Evolutionary conservation across 345 rosid genomes (phyloP).

Genomic region (Moricandia arvensis): DNA sequence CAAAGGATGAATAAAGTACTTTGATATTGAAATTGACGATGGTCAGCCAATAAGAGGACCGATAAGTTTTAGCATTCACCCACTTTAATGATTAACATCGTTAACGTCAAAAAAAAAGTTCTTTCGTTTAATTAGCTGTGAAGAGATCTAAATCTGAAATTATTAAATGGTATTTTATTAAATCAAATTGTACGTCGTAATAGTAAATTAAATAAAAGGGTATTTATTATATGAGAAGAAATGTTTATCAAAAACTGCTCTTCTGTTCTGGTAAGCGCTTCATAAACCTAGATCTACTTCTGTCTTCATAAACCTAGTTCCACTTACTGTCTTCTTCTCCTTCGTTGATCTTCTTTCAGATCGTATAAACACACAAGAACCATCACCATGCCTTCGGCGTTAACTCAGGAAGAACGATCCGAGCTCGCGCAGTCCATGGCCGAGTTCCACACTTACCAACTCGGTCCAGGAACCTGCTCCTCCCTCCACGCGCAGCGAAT

Average conservation of each 20-base stretch:
- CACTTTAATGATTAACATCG: slow-evolving; percentile 26
- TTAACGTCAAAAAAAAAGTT: slow-evolving; percentile 28
- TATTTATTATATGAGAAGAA: neutral
- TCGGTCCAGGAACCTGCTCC: slow-evolving; percentile 56
- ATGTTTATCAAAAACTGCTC: neutral
- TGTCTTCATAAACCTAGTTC: neutral
- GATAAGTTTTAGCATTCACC: slow-evolving; percentile 21
- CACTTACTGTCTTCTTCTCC: neutral
- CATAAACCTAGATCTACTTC: neutral
- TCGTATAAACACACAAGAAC: neutral
- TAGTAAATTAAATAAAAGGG: neutral
- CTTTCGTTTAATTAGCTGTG: neutral
- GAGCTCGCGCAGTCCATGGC: slow-evolving; percentile 44
- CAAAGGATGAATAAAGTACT: neutral
- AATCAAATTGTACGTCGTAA: neutral
- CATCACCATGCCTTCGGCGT: slow-evolving; percentile 59
- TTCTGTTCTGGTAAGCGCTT: neutral
- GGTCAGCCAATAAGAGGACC: slow-evolving; percentile 25
- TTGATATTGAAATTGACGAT: slow-evolving; percentile 19
- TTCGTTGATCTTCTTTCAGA: neutral
- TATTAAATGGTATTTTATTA: neutral
- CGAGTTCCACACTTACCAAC: slow-evolving; percentile 68
- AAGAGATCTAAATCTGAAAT: slow-evolving; percentile 3
- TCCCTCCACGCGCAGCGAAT: slow-evolving; percentile 66
- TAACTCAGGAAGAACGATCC: slow-evolving; percentile 53